Percentiles rank a stretch among this genome's conserved stretches.
These are phyloP conservation scores for Xylaria digitata DNA, from an alignment of 2,329 filamentous ascomycete genomes.

Conservation along the genomic window DNA sequence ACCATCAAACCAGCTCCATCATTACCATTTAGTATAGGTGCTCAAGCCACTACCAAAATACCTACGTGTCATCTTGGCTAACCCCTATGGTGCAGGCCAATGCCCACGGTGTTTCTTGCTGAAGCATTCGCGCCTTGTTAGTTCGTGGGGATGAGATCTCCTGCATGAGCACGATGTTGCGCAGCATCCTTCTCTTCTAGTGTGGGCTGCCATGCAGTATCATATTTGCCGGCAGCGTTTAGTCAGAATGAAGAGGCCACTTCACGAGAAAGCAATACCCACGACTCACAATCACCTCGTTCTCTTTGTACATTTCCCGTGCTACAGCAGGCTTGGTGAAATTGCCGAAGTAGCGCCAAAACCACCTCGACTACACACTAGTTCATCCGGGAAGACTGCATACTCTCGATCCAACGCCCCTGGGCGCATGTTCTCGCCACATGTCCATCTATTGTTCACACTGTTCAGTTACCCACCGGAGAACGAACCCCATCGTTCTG, in stretches of 20 bases:
- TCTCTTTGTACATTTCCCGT: constrained; percentile 2
- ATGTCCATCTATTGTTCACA: constrained; percentile 10
- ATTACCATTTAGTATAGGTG: background rate
- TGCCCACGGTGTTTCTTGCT: background rate
- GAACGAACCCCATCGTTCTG: constrained; percentile 25
- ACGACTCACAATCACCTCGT: constrained; percentile 8
- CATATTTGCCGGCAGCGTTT: constrained; percentile 6
- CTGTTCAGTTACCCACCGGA: constrained; percentile 20
- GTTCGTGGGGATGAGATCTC: background rate
- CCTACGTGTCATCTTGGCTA: background rate
- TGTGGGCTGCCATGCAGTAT: constrained; percentile 8
- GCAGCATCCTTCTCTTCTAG: background rate
- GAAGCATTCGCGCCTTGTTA: background rate
- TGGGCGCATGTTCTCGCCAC: constrained; percentile 13
- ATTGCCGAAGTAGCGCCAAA: constrained; percentile 27
- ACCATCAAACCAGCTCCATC: background rate
- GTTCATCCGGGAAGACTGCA: background rate
- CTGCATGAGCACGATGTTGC: constrained; percentile 11
- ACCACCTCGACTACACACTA: background rate
- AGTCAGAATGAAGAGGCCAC: constrained; percentile 9
- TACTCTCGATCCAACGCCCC: constrained; percentile 3
- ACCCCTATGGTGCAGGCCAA: constrained; percentile 7
- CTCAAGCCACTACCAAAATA: background rate
- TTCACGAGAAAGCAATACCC: constrained; percentile 1
- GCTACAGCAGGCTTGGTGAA: constrained; percentile 13